A percentile compares a stretch with the other conserved stretches of the same genome.
phyloP scores from a whole-genome alignment of 2,329 filamentous ascomycete species.

The Fusarium sp. region DNA sequence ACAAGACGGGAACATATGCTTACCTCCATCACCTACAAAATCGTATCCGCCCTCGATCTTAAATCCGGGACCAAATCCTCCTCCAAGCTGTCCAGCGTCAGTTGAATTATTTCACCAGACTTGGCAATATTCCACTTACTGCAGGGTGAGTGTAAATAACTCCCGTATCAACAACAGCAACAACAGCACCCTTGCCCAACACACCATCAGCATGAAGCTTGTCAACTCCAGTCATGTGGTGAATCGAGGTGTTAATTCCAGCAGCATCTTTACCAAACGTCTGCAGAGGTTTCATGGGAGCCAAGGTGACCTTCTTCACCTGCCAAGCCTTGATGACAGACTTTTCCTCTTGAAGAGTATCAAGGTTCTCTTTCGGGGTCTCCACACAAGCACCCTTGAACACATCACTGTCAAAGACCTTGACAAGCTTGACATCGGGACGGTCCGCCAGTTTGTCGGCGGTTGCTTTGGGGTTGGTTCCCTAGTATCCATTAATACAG shows the following conservation, averaged over 20 bases:
- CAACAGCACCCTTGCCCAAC: neutral
- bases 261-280: neutral
- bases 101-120: neutral
- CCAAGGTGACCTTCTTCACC: neutral
- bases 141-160: neutral
- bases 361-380: neutral
- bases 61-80: constrained; percentile 41
- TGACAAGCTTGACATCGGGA: neutral
- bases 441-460: neutral
- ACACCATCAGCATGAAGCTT: neutral
- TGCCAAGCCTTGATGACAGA: constrained; percentile 1
- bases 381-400: neutral
- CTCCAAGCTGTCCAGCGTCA: constrained; percentile 33
- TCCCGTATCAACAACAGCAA: neutral
- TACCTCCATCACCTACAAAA: constrained; percentile 36
- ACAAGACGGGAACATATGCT: neutral
- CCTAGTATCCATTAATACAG: neutral
- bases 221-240: constrained; percentile 1
- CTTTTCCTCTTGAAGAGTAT: neutral
- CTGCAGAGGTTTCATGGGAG: neutral
- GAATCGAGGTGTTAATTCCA: neutral
- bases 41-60: constrained; percentile 45
- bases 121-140: neutral
- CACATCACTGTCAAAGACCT: neutral
- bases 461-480: neutral